Evolutionary conservation across 129 eudicot genomes (phyloP), one percentile per base, ranked within the genome.

Genomic region (Ambrosia trifida): DNA sequence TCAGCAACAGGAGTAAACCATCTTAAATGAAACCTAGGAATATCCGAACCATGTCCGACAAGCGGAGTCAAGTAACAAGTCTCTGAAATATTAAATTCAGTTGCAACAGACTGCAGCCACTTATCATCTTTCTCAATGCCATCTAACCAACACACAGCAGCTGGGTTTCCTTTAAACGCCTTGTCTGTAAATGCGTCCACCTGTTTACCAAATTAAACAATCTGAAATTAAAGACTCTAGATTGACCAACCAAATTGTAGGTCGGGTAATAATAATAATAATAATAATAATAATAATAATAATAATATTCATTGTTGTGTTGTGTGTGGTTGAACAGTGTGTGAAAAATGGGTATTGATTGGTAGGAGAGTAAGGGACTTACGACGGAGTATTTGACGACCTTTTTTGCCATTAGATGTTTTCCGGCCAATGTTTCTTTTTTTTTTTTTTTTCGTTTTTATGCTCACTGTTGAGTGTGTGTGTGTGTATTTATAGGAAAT

Each of bases 1-100:
- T 90, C 91, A 16, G 82, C 81, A 40, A 85, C 89, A 64, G 91
- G 91, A 30, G 97, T 91, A 80, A 91, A 91, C 95, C 97, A 87
- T 64, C 97, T 85, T 66, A 91, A 95, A 19, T 44, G 62, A 52
- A 91, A 91, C 68, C 87, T 76, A 60, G 97, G 82, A 67, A 53
- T 58, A 5, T 32, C 66, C 0, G 76, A 76, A 51, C 70, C 78
- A 41, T 67, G 14, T 4, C 70, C 64, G 11, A 57, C 7, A 60
- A 81, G 44, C 19, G 40, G 86, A 75, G 83, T 83, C 70, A 91
- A 73, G 38, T 70, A 88, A 77, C 95, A 85, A 40, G 95, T 91
- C 64, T 87, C 86, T 0, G 95, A 88, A 14, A 91, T 5, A 18
- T 92, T 92, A 76, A 92, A 89, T 79, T 92, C 98, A 32, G 82